These are phyloP conservation scores for Trametes versicolor DNA, from an alignment of 1,284 basidiomycete species.

Conservation along the genomic window DNA sequence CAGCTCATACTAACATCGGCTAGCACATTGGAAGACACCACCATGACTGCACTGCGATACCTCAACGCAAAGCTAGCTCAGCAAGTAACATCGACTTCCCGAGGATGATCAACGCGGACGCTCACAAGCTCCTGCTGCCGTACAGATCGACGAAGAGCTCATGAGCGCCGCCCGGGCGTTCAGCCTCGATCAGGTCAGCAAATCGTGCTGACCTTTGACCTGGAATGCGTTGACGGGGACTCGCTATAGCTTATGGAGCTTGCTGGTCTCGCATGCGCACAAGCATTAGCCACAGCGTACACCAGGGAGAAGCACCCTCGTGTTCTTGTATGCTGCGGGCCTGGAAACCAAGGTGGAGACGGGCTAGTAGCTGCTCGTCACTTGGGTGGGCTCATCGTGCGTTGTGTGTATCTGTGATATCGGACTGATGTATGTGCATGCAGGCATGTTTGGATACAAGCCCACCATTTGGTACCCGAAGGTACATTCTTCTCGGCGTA, in stretches of 20 bases:
- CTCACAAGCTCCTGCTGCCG: constrained; percentile 22
- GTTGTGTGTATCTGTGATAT: neutral
- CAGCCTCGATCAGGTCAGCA: constrained; percentile 85
- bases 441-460: constrained; percentile 90
- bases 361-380: constrained; percentile 97
- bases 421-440: neutral
- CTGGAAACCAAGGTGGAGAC: constrained; percentile 98
- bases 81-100: constrained; percentile 59
- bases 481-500: constrained; percentile 52
- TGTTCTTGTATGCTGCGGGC: constrained; percentile 94
- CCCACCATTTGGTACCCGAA: constrained; percentile 93
- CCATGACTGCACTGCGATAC: constrained; percentile 74
- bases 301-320: constrained; percentile 69
- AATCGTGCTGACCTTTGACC: too few relatives aligned
- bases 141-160: constrained; percentile 90
- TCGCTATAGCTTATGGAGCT: constrained; percentile 90
- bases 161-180: constrained; percentile 89
- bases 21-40: constrained; percentile 21
- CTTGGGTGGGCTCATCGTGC: constrained; percentile 64
- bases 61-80: constrained; percentile 84
- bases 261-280: constrained; percentile 96
- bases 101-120: neutral
- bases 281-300: constrained; percentile 85
- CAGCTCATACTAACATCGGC: neutral
- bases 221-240: too few relatives aligned